These are phyloP conservation scores for Sapria himalayana DNA, from an alignment of 345 rosid genomes.

Conservation along the genomic window DNA sequence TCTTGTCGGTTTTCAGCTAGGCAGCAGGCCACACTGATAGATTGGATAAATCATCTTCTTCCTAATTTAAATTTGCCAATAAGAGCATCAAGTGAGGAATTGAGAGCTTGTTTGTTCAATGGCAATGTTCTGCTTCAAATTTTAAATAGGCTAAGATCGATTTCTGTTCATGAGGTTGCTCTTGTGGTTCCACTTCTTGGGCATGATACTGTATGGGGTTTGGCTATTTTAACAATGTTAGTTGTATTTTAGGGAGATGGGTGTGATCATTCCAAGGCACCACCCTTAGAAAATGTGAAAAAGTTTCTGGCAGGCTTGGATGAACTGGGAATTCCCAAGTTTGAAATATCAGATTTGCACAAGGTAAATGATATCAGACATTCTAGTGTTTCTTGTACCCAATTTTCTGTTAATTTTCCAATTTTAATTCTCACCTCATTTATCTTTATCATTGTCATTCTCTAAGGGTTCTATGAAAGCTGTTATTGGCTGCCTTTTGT, in stretches of 20 bases:
- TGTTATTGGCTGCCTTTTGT: constrained; percentile 28
- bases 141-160: constrained; percentile 24
- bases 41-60: constrained; percentile 27
- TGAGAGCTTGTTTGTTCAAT: constrained; percentile 25
- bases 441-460: constrained; percentile 5
- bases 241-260: constrained; percentile 24
- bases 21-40: constrained; percentile 16
- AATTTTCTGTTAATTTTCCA: too few relatives aligned
- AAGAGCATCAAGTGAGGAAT: constrained; percentile 29
- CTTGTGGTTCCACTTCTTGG: background rate
- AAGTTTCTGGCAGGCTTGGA: constrained; percentile 43
- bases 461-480: constrained; percentile 34
- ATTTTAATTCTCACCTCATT: background rate
- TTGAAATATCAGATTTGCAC: constrained; percentile 47
- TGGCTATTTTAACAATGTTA: constrained; percentile 5
- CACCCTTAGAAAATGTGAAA: constrained; percentile 23
- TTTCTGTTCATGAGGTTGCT: constrained; percentile 25
- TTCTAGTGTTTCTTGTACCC: too few relatives aligned
- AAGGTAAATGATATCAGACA: constrained; percentile 44
- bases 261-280: constrained; percentile 14
- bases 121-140: constrained; percentile 22
- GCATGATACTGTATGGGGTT: constrained; percentile 1
- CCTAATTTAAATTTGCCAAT: constrained; percentile 17
- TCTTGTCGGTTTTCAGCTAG: constrained; percentile 13
- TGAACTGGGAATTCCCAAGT: constrained; percentile 41